A percentile compares a stretch with the other conserved stretches of the same genome.
These are phyloP conservation scores for Phytopythium mirpurense DNA, from an alignment of 352 stramenopile genomes.

Conservation along the genomic window DNA sequence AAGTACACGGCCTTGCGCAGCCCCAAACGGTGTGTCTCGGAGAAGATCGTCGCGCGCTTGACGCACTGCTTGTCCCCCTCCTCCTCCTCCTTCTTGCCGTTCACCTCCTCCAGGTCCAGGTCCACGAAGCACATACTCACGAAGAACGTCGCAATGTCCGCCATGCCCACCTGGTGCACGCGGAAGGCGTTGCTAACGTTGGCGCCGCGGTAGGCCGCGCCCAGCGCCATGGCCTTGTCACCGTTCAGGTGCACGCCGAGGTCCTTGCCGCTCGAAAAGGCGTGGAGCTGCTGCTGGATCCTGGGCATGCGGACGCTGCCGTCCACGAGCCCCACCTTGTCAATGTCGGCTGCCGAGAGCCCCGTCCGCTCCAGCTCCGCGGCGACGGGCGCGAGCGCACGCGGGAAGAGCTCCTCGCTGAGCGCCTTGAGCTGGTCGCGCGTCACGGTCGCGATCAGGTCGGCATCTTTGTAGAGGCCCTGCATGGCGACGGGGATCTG, in stretches of 20 bases:
- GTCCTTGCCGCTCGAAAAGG: slow-evolving; percentile 76
- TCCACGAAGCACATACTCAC: slow-evolving; percentile 86
- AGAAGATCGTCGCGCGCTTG: slow-evolving; percentile 92
- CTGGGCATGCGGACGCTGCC: slow-evolving; percentile 95
- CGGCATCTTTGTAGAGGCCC: slow-evolving; percentile 91
- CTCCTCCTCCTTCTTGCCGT: slow-evolving; percentile 39
- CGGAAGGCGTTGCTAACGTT: slow-evolving; percentile 96
- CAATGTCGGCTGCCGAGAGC: slow-evolving; percentile 89
- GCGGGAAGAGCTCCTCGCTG: slow-evolving; percentile 82
- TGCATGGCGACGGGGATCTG: slow-evolving; percentile 96
- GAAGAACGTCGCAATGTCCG: slow-evolving; percentile 88
- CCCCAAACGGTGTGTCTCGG: slow-evolving; percentile 73
- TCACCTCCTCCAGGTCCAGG: slow-evolving; percentile 38
- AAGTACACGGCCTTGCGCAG: slow-evolving; percentile 96
- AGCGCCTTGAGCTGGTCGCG: slow-evolving; percentile 92
- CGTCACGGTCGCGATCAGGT: slow-evolving; percentile 90
- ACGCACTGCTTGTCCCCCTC: slow-evolving; percentile 79
- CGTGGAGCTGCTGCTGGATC: slow-evolving; percentile 88
- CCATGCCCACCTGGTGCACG: slow-evolving; percentile 94
- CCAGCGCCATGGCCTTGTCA: slow-evolving; percentile 97
- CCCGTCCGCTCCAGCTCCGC: slow-evolving; percentile 83
- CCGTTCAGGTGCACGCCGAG: slow-evolving; percentile 97
- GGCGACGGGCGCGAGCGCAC: slow-evolving; percentile 83
- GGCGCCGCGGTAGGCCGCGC: slow-evolving; percentile 93
- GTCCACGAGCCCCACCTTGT: slow-evolving; percentile 96